A percentile compares a stretch with the other conserved stretches of the same genome.
Conservation (phyloP, 495 filamentous ascomycete species). For the Tuber indicum region DNA sequence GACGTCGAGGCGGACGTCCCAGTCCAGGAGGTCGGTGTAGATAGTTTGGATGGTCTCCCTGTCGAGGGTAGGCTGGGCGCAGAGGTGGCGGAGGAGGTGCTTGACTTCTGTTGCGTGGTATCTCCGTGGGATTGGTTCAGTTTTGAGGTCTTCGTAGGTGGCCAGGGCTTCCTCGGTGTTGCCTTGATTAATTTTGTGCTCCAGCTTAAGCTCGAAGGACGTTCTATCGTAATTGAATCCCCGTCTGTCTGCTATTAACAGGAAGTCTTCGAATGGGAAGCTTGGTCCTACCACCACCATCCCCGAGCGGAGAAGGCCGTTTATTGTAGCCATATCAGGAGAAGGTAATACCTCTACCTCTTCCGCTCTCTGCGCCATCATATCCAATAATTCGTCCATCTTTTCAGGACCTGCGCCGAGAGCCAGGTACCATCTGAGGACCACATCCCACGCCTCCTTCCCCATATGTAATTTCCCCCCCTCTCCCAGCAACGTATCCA, state of each 20-base stretch:
- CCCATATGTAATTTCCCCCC: slow-evolving; percentile 55
- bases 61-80: slow-evolving; percentile 50
- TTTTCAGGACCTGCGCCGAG: slow-evolving; percentile 61
- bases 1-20: slow-evolving; percentile 59
- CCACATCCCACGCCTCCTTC: slow-evolving; percentile 59
- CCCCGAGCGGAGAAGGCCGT: slow-evolving; percentile 55
- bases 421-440: slow-evolving; percentile 69
- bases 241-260: slow-evolving; percentile 56
- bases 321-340: slow-evolving; percentile 66
- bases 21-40: slow-evolving; percentile 66
- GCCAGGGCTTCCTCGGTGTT: slow-evolving; percentile 62
- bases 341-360: background rate
- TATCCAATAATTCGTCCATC: slow-evolving; percentile 60
- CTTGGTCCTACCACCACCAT: slow-evolving; percentile 4
- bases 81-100: slow-evolving; percentile 59
- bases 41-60: slow-evolving; percentile 65
- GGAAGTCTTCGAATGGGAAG: slow-evolving; percentile 66
- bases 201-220: slow-evolving; percentile 67
- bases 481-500: slow-evolving; percentile 49
- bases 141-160: slow-evolving; percentile 54
- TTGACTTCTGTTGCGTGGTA: slow-evolving; percentile 24
- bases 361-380: slow-evolving; percentile 49
- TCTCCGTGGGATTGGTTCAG: slow-evolving; percentile 23
- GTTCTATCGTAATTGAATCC: slow-evolving; percentile 56
- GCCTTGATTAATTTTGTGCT: slow-evolving; percentile 61